Evolutionary conservation across 2,329 filamentous ascomycete species (phyloP), one percentile per base, ranked within the genome.

Genomic region (Ustulina deusta): DNA sequence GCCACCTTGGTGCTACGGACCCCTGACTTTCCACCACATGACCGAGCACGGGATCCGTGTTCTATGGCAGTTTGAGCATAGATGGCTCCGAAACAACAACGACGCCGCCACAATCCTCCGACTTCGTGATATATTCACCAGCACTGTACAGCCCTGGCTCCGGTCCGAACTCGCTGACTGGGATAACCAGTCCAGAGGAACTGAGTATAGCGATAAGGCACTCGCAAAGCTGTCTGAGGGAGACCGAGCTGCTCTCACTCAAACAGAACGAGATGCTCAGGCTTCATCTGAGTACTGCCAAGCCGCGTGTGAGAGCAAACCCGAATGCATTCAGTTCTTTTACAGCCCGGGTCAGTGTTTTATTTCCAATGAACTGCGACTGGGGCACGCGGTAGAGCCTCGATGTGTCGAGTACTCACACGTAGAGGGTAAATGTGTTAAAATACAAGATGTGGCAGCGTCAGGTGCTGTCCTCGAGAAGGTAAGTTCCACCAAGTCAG

Each of bases 11-110:
- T 72, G 70, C 25, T 71, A 67, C 29, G 46, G 61, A n/a, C 66
- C 69, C 7, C 32, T 68, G 25, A 69, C 70, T 2, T 72, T 72
- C 32, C 70, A 72, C 40, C 66, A 72, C 51, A 65, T 69, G 63
- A 63, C 32, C 27, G 15, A 44, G 22, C 29, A 22, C 6, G 64
- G 69, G 15, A 48, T 69, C 38, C 2, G 29, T 4, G 42, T 27
- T 6, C 6, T 71, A 27, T 72, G 70, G 69, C 17, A 59, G 15
- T 66, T 69, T 17, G 70, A 72, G 32, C 52, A 68, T 15, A 27
- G 17, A 22, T 71, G 69, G 69, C 52, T 66, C 36, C 65, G 27
- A 1, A 5, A 42, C 5, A 62, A 65, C 6, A 13, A 60, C 3
- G 48, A n/a, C n/a, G n/a, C 3, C 11, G 32, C 15, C 6, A 17